Evolutionary conservation across 2,329 filamentous ascomycete genomes (phyloP).

Genomic region (Stemphylium beticola): DNA sequence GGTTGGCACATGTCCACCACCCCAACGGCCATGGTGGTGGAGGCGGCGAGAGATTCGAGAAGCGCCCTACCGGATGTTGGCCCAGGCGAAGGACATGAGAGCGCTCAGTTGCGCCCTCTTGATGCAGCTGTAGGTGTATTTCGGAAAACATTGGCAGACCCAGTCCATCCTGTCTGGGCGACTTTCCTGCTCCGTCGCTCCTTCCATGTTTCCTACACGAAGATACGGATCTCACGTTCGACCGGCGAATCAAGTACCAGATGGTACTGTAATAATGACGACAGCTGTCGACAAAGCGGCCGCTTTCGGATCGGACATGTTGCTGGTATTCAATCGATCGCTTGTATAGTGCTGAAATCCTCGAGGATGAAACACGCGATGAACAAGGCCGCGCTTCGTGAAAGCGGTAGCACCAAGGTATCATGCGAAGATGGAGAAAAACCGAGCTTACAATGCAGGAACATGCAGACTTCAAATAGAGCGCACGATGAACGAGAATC

Average conservation of each 20-base stretch:
- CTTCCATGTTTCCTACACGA: not conserved
- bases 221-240: not conserved
- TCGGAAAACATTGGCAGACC: not conserved
- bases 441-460: not conserved
- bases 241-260: conserved; percentile 2
- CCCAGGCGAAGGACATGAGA: not conserved
- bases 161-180: no score
- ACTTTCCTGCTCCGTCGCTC: no score
- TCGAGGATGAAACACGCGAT: not conserved
- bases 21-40: not conserved
- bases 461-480: conserved; percentile 1
- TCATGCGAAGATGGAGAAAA: not conserved
- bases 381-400: not conserved
- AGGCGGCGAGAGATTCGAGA: not conserved
- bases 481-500: not conserved
- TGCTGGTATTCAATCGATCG: not conserved
- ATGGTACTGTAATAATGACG: conserved; percentile 24
- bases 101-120: not conserved
- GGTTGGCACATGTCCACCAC: no score
- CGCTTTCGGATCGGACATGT: conserved; percentile 23
- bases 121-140: not conserved
- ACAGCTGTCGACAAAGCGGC: conserved; percentile 26
- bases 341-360: not conserved
- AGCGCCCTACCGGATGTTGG: not conserved
- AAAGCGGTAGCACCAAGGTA: not conserved